Evolutionary conservation across 129 eudicot species (phyloP).

Genomic region (Calendula officinalis): DNA sequence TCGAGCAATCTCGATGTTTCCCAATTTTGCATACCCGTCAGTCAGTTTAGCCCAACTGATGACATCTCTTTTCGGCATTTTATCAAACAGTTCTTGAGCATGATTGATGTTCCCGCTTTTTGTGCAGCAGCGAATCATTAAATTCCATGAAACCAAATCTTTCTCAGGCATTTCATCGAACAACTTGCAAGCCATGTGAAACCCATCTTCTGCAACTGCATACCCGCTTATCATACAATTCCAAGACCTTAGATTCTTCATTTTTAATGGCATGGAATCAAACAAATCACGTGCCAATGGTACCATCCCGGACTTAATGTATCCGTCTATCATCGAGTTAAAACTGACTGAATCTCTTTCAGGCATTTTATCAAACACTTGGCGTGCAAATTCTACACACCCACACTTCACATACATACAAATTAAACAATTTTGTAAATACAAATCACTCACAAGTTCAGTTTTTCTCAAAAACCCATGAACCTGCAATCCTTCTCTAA

Average conservation of each 20-base stretch:
- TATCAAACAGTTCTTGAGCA: constrained; percentile 49
- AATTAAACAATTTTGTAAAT: constrained; percentile 60
- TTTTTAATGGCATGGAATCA: constrained; percentile 46
- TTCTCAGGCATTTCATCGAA: constrained; percentile 68
- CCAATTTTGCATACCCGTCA: constrained; percentile 63
- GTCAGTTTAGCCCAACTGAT: constrained; percentile 68
- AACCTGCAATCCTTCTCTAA: constrained; percentile 59
- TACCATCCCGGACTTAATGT: constrained; percentile 55
- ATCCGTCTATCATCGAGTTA: constrained; percentile 76
- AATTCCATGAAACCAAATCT: constrained; percentile 73
- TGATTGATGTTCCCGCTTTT: constrained; percentile 47
- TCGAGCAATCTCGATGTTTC: constrained; percentile 57
- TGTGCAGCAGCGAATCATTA: constrained; percentile 58
- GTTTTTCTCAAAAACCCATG: constrained; percentile 57
- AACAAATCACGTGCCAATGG: constrained; percentile 48
- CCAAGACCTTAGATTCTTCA: constrained; percentile 73
- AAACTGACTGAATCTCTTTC: constrained; percentile 54
- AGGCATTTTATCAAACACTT: constrained; percentile 57
- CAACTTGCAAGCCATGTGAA: constrained; percentile 50
- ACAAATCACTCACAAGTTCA: constrained; percentile 48
- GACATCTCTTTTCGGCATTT: constrained; percentile 59
- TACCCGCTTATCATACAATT: constrained; percentile 68
- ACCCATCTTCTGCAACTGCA: constrained; percentile 39
- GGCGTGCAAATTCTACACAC: constrained; percentile 49
- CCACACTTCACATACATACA: constrained; percentile 56